A percentile compares a stretch with the other conserved stretches of the same genome.
Evolutionary conservation across 2,329 filamentous ascomycete genomes (phyloP).

Genomic region (Xylogone sp.): DNA sequence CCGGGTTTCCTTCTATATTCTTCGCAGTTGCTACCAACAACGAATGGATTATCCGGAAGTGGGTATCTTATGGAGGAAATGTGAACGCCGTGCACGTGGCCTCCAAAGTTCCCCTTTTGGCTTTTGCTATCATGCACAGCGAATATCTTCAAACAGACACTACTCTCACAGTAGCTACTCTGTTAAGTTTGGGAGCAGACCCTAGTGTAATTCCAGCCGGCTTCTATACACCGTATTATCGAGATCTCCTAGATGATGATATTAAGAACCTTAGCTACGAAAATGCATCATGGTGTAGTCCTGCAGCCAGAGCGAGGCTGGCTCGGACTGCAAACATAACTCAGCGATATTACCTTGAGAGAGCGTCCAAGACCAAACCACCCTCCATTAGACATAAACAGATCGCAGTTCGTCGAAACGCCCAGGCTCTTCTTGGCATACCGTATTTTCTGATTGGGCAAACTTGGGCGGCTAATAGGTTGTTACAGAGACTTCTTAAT

Average conservation of each 20-base stretch:
- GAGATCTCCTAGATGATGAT: conserved; percentile 15
- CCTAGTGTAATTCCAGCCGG: conserved; percentile 22
- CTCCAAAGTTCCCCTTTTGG: conserved; percentile 25
- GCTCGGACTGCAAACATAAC: conserved; percentile 25
- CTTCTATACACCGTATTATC: conserved; percentile 19
- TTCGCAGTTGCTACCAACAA: conserved; percentile 25
- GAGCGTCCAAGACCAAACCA: conserved; percentile 17
- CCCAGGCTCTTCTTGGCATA: conserved; percentile 27
- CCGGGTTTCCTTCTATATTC: conserved; percentile 24
- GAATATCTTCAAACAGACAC: conserved; percentile 21
- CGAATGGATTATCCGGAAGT: conserved; percentile 20
- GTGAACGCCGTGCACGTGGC: conserved; percentile 14
- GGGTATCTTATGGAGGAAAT: conserved; percentile 13
- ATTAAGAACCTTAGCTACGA: conserved; percentile 8
- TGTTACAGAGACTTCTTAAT: conserved; percentile 25
- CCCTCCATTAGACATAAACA: conserved; percentile 23
- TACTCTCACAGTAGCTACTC: conserved; percentile 21
- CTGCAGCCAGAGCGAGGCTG: conserved; percentile 16
- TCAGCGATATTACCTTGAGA: conserved; percentile 29
- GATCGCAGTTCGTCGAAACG: conserved; percentile 20
- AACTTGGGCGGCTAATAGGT: conserved; percentile 19
- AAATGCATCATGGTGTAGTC: conserved; percentile 21
- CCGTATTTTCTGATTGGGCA: conserved; percentile 34
- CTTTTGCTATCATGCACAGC: conserved; percentile 26
- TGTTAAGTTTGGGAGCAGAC: conserved; percentile 28